Evolutionary conservation across 345 rosid genomes (phyloP), one percentile per base, ranked within the genome.

Genomic region (Kandelia obovata): DNA sequence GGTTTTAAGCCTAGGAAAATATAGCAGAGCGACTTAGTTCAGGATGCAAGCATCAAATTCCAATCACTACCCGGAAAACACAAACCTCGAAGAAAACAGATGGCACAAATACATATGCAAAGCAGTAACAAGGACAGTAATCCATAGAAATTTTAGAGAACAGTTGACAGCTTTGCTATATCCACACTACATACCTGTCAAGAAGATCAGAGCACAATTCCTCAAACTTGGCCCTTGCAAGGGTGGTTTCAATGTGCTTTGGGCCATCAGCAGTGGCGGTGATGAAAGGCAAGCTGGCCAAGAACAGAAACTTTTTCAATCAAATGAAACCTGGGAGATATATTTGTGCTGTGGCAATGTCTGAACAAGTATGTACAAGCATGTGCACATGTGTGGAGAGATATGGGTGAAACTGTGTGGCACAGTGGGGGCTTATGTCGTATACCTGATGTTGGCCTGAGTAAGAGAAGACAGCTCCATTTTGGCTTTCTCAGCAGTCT

Each of bases 221-320:
- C 80, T 94, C 98, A 27, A 94, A 91, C 80, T 94, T 94, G 62
- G 77, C 97, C 70, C 98, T 88, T 8, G 97, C 91, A 70, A 94
- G 81, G 31, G 98, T 91, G 37, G 91, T 86, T 71, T 94, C 98
- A 57, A 94, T 94, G 84, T 94, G 98, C 72, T 94, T 94, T 20
- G 97, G 98, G 21, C 98, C 98, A 83, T 95, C 99, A 17, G 97
- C 91, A 25, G 97, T 95, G 56, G 97, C 99, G n/a, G 99, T 92
- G 70, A 95, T 92, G 87, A 95, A 95, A 43, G 99, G 99, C 88
- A 95, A 85, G 69, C 98, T 93, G 86, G 35, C 58, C 23, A 64
- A 65, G 10, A 53, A 56, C 46, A 32, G n/a, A 21, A 20, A 19
- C 3, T 23, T 20, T n/a, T 15, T 43, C 5, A 43, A 63, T 56